Evolutionary conservation across 768 basidiomycete genomes (phyloP), one percentile per base, ranked within the genome.

Genomic region (Termitomyces eurrhizus): DNA sequence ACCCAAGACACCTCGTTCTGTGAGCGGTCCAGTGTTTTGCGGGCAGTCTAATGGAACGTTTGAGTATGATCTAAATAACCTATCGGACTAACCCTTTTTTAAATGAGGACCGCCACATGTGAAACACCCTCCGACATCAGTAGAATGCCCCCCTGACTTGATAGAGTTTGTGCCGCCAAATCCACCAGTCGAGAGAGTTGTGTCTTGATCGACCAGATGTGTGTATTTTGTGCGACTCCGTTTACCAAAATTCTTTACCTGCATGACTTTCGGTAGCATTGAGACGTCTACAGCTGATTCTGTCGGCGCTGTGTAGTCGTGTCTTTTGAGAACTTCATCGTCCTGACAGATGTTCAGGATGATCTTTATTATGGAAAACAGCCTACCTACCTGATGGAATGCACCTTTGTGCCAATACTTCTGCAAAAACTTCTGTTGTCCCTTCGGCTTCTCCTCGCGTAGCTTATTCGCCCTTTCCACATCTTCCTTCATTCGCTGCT

Each of bases 341-440:
- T 98, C 96, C 94, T 72, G 49, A 21, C 11, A 9, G 16, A 21
- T 12, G 35, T 32, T 35, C 32, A 46, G 41, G 7, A 44, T n/a
- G 26, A 52, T 39, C 37, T 21, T 33, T 8, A n/a, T 32, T 12
- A n/a, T 33, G 12, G 12, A 24, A 39, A 37, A 14, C 12, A 59
- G 33, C 39, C 45, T 12, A 68, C 67, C 36, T 61, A 92, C 95
- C 83, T 95, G 93, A 72, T 97, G 94, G 80, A 98, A 99, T 61
- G 96, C 97, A 67, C 97, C 97, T 75, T 96, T 98, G 78, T 99
- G 97, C 87, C 94, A 98, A 72, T 97, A 99, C 75, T 97, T 98
- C 72, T 98, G 95, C 63, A 98, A 73, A 75, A 98, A 98, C 69
- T 87, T 92, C 70, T 94, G 91, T 63, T 92, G 83, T 3, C 92